Conservation (phyloP, 2,329 filamentous ascomycete genomes). For the Ceratocystis cubensis region DNA sequence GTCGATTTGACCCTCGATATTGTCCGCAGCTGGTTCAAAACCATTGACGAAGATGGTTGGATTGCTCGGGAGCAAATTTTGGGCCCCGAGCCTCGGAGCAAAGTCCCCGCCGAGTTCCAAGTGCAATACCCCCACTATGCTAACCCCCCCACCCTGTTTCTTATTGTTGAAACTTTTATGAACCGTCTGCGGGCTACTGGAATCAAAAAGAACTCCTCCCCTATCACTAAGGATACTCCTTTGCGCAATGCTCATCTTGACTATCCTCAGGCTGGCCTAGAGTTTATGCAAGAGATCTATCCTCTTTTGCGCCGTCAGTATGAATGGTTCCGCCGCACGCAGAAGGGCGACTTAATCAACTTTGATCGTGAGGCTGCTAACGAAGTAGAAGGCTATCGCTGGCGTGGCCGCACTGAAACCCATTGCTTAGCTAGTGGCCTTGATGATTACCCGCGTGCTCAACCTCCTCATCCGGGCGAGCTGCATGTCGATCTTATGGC, state of each 20-base stretch:
- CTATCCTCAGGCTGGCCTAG: constrained; percentile 45
- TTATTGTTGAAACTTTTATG: constrained; percentile 74
- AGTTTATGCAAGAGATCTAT: constrained; percentile 66
- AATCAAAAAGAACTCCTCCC: constrained; percentile 15
- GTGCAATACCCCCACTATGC: constrained; percentile 95
- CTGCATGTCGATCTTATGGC: constrained; percentile 88
- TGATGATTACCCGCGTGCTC: constrained; percentile 88
- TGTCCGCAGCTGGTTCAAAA: constrained; percentile 85
- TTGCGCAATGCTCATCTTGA: constrained; percentile 21
- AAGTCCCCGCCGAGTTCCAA: constrained; percentile 86
- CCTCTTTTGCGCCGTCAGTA: constrained; percentile 81
- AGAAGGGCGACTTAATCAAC: constrained; percentile 75
- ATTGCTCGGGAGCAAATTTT: constrained; percentile 94
- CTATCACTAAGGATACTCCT: constrained; percentile 17
- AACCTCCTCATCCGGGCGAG: constrained; percentile 90
- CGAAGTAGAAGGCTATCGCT: constrained; percentile 83
- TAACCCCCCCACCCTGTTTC: constrained; percentile 88
- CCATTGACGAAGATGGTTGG: constrained; percentile 96
- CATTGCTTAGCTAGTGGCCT: constrained; percentile 89
- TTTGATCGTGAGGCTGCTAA: constrained; percentile 87
- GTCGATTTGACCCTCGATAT: constrained; percentile 77
- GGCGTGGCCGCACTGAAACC: constrained; percentile 75
- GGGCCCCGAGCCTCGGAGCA: constrained; percentile 80
- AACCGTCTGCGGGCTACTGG: constrained; percentile 49
- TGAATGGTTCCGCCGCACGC: constrained; percentile 88